Base-by-base conservation (phyloP, 2,329 filamentous ascomycete genomes). In the Xenosphaeropsis pyriputrescens region DNA sequence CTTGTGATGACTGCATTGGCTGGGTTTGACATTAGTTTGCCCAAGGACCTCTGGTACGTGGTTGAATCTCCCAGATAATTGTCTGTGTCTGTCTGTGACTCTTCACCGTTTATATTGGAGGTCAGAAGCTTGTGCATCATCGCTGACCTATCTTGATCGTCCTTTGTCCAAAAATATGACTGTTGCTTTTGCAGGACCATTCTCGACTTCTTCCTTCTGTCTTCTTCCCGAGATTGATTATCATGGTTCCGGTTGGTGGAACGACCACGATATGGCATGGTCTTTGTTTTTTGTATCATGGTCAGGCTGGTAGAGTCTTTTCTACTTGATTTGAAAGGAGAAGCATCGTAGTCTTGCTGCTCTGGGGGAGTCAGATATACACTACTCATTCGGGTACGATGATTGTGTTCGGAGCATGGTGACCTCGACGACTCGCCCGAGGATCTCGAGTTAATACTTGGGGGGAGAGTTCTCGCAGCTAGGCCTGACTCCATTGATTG, bases 1-100 rank as follows among this genome's bases (percentile, higher is more conserved):
- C 49, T 43, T 2, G 39, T 36, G 3, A 45, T 15, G 18, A 41
- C n/a, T 13, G 42, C 38, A 15, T 32, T 35, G 12, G 33, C 29
- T 15, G 39, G 35, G 4, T 22, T 29, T 15, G 40, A 36, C 33
- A 32, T 42, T 37, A 19, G 29, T 40, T 31, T 39, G 39, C 1
- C 30, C 39, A 12, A 34, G 17, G 3, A 15, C 32, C 37, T 15
- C 5, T 41, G 15, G 9, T 31, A 16, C 29, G 41, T 6, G 30
- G 35, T 22, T 36, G 31, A 12, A 35, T 35, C 31, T 32, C 22
- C 22, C 8, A 9, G 4, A 9, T 6, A 26, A 26, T 11, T 26
- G 7, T 26, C 8, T 9, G 8, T 3, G 17, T 32, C 17, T 11
- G 14, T 32, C 31, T 3, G 13, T 6, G 31, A 3, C 5, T 32